Base-by-base conservation (phyloP, 306 rosid genomes). In the Dryas octopetala region DNA sequence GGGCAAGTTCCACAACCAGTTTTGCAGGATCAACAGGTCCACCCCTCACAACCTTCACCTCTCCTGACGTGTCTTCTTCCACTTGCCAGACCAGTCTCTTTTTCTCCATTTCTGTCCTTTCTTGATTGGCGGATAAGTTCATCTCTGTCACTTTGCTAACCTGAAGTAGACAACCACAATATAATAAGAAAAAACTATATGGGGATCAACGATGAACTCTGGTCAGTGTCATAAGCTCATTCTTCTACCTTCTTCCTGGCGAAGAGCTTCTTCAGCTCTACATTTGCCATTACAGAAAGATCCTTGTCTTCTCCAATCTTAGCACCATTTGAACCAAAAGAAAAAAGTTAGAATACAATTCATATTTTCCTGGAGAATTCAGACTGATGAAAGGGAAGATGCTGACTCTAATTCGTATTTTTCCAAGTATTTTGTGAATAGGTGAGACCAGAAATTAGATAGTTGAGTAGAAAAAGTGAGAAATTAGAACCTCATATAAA, bases 301-400 rank as follows among this genome's bases (percentile, higher is more conserved):
- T 91, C 86, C 81, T 64, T 90, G 91, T 95, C 98, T 89, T 95
- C 98, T 82, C 89, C 97, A 70, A 87, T 76, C 98, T 91, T 59
- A 32, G 65, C 64, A 74, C 49, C 74, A 66, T 85, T 70, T 76
- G 78, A 62, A 84, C 41, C 82, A 75, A 53, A 57, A 23, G 13
- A 76, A 26, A 12, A 7, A 68, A 2, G 7, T 40, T 44, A 65
- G 15, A 64, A 9, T 6, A 6, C 38, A 32, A 32, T 32, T 32
- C 38, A 1, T 32, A 32, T 32, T 32, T 32, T 32, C 38, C 38
- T 32, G 38, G 38, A 32, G 38, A 1, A 32, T 32, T 12, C 23
- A 32, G 55, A 41, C 7, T 38, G 7, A 19, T 74, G 50, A 28
- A 47, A 26, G 67, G 46, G 54, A 71, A 71, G 54, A 45, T 57